Percentiles rank a stretch among this genome's conserved stretches.
phyloP scores from a whole-genome alignment of 768 basidiomycete species.

The Russula lepida region DNA sequence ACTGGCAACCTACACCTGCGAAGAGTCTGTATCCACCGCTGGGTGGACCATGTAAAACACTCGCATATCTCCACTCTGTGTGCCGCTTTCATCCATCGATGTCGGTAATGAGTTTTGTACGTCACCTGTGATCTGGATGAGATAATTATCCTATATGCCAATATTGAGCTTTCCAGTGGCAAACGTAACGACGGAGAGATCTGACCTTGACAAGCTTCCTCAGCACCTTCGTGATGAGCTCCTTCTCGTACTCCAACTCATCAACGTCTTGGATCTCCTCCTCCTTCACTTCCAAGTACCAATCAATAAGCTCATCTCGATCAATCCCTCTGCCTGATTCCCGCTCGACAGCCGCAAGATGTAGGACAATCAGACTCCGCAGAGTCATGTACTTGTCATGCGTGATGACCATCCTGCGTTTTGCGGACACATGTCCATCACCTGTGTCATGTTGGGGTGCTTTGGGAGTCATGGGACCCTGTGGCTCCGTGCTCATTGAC shows the following conservation, averaged over 20 bases:
- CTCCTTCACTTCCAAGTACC: slow-evolving; percentile 92
- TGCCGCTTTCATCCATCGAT: slow-evolving; percentile 53
- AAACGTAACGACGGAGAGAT: not conserved
- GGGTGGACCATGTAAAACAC: slow-evolving; percentile 90
- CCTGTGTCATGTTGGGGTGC: slow-evolving; percentile 26
- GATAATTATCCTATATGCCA: slow-evolving; percentile 60
- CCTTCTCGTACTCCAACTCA: slow-evolving; percentile 84
- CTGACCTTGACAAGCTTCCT: slow-evolving; percentile 84
- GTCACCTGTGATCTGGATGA: slow-evolving; percentile 78
- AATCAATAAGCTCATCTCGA: slow-evolving; percentile 87
- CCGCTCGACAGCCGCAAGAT: slow-evolving; percentile 69
- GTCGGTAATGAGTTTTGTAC: slow-evolving; percentile 67
- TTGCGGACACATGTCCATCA: slow-evolving; percentile 40
- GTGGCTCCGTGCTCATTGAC: slow-evolving; percentile 23
- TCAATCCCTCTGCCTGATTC: slow-evolving; percentile 71
- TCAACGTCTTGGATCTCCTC: slow-evolving; percentile 74
- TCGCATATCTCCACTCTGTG: slow-evolving; percentile 49
- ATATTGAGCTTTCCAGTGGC: not conserved
- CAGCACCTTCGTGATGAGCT: slow-evolving; percentile 83
- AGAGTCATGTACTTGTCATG: slow-evolving; percentile 92
- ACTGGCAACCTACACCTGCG: not conserved
- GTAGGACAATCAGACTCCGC: slow-evolving; percentile 80
- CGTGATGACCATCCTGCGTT: slow-evolving; percentile 82
- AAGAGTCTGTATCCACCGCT: slow-evolving; percentile 61
- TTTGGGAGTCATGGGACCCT: slow-evolving; percentile 19